These are phyloP conservation scores for Phytophthora europaea DNA, from an alignment of 352 stramenopile genomes.

Conservation along the genomic window DNA sequence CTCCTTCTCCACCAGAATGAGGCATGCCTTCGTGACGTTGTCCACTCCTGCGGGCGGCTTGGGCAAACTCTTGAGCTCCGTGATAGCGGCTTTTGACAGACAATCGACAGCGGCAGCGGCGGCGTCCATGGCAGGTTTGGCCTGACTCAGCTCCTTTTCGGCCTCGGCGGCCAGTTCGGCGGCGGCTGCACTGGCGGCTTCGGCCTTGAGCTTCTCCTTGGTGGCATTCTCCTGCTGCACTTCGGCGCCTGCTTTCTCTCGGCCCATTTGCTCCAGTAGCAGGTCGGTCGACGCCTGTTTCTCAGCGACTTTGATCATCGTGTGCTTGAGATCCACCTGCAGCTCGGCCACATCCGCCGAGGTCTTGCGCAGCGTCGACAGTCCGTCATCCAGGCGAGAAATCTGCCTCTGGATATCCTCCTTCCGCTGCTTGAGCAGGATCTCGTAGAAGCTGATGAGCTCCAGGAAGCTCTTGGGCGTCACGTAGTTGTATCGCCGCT, in stretches of 20 bases:
- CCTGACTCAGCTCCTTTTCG: conserved; percentile 95
- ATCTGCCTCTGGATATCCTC: conserved; percentile 96
- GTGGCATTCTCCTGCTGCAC: conserved; percentile 96
- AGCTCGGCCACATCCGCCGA: conserved; percentile 97
- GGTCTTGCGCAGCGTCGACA: conserved; percentile 97
- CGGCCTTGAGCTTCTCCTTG: conserved; percentile 95
- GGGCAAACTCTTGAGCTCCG: conserved; percentile 96
- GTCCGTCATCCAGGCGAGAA: conserved; percentile 96
- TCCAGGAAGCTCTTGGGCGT: conserved; percentile 99
- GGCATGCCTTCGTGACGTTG: conserved; percentile 96
- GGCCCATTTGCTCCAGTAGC: conserved; percentile 95
- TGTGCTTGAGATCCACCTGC: conserved; percentile 96
- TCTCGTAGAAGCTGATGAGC: conserved; percentile 98
- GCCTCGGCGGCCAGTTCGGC: conserved; percentile 95
- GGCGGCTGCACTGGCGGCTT: conserved; percentile 92
- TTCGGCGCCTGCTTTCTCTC: conserved; percentile 94
- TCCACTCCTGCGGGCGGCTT: conserved; percentile 97
- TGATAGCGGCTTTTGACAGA: conserved; percentile 97
- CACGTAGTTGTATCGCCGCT: conserved; percentile 98
- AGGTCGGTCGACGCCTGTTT: conserved; percentile 96
- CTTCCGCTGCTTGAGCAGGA: conserved; percentile 96
- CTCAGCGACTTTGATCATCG: conserved; percentile 96
- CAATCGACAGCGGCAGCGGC: conserved; percentile 96
- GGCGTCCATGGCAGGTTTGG: conserved; percentile 98
- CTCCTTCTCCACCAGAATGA: conserved; percentile 98